phyloP scores from a whole-genome alignment of 1,284 basidiomycete species.

The Cryptococcus depauperatus region DNA sequence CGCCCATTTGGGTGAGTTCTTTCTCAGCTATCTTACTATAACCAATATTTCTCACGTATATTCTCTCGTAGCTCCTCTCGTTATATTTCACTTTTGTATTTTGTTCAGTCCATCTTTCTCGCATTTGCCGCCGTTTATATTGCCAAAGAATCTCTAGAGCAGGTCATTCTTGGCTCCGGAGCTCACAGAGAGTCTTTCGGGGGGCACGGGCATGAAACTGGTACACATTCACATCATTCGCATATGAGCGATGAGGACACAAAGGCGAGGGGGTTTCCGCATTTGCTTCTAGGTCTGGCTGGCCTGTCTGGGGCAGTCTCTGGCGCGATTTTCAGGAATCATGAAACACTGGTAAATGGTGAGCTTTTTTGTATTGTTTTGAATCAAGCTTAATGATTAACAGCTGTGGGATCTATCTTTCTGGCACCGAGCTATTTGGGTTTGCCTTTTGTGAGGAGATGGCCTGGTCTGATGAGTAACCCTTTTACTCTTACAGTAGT shows the following conservation, averaged over 20 bases:
- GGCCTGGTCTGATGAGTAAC: constrained; percentile 38
- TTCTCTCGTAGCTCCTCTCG: constrained; percentile 55
- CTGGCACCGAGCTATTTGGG: constrained; percentile 22
- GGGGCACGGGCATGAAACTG: constrained; percentile 47
- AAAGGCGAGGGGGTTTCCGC: constrained; percentile 48
- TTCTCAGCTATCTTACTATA: not conserved
- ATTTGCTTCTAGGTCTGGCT: constrained; percentile 55
- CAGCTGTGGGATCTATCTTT: constrained; percentile 37
- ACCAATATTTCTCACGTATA: constrained; percentile 5
- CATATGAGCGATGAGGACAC: constrained; percentile 16
- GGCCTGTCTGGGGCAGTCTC: constrained; percentile 40
- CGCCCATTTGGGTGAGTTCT: constrained; percentile 63
- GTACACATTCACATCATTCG: constrained; percentile 16
- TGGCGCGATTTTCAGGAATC: constrained; percentile 57
- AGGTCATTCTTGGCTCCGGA: constrained; percentile 57
- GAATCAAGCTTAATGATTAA: not conserved
- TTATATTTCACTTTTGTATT: constrained; percentile 67
- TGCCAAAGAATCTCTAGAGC: constrained; percentile 85
- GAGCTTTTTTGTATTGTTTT: constrained; percentile 20
- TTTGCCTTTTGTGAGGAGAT: constrained; percentile 13
- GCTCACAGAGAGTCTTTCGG: constrained; percentile 48
- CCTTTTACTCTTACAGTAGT: constrained; percentile 47
- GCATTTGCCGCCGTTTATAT: constrained; percentile 87
- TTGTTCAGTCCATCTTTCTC: constrained; percentile 80
- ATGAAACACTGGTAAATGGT: constrained; percentile 62